Evolutionary conservation across 208 protist species (phyloP), one percentile per base, ranked within the genome.

Genomic region (Trypanosoma rangeli): DNA sequence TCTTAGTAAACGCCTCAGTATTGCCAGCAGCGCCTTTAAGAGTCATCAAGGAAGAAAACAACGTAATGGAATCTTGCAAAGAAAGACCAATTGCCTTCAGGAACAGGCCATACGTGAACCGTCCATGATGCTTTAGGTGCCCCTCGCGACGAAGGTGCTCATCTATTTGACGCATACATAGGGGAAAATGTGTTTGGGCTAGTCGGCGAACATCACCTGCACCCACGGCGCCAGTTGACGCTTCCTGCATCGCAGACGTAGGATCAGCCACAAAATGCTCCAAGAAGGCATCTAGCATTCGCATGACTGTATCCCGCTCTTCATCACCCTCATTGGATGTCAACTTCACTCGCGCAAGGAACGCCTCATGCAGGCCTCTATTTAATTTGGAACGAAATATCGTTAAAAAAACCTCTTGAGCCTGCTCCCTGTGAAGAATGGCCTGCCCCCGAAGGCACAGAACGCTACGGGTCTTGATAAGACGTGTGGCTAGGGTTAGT

Each of bases 121-220:
- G 85, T 46, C 93, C 91, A 74, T 94, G 78, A 79, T 95, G 91
- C 68, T 96, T 97, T 29, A 97, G 79, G 67, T 97, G 90, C 5
- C 89, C 87, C 46, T 91, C 86, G 22, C 81, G 78, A 29, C 88
- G 83, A 67, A 97, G 77, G 62, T 94, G 88, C 37, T 72, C 58
- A 76, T 97, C 89, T 18, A 96, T 72, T 64, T 85, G 84, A 20
- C 88, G 83, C 93, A 97, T 97, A 80, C 93, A 97, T 22, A 87
- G 82, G n/a, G 93, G 91, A 68, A 96, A 96, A 76, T 97, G 93
- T 31, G 81, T 85, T 68, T 90, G 80, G 12, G 93, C 86, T 13
- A 95, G 76, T 20, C 79, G 59, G 55, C 82, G 84, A 35, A 97
- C 89, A 68, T 97, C 93, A 29, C 83, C 80, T 10, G 80, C 84